Percentiles rank a stretch among this genome's conserved stretches.
Evolutionary conservation across 305 asterid genomes (phyloP).

Genomic region (Solanum aculeatissimum): DNA sequence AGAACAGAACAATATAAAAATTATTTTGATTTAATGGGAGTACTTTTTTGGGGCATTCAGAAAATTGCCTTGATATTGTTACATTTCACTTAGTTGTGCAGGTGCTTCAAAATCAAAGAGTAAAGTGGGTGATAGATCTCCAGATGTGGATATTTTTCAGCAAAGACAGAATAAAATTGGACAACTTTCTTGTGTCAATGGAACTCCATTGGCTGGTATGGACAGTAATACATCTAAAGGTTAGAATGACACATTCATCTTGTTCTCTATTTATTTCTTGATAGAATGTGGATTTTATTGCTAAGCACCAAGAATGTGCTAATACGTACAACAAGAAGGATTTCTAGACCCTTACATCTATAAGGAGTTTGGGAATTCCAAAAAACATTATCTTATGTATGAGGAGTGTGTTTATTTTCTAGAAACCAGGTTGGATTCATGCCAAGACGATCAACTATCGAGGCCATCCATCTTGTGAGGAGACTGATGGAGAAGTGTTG

Average conservation of each 20-base stretch:
- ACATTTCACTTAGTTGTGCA: background rate
- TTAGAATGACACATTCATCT: background rate
- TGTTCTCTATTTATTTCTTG: background rate
- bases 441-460: no score
- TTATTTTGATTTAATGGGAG: background rate
- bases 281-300: background rate
- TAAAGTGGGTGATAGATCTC: slow-evolving; percentile 9
- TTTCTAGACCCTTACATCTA: background rate
- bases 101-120: slow-evolving; percentile 15
- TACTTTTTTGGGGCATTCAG: background rate
- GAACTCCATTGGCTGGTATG: slow-evolving; percentile 3
- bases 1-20: background rate
- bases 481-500: no score
- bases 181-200: slow-evolving; percentile 12
- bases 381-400: background rate
- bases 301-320: background rate
- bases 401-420: no score
- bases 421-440: no score
- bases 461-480: no score
- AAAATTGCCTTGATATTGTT: background rate
- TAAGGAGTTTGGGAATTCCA: background rate
- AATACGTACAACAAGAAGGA: background rate
- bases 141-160: slow-evolving; percentile 11
- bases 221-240: slow-evolving; percentile 28
- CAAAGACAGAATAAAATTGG: slow-evolving; percentile 18